Base-by-base conservation (phyloP, 2,329 filamentous ascomycete species). In the Trichoderma brevicompactum region DNA sequence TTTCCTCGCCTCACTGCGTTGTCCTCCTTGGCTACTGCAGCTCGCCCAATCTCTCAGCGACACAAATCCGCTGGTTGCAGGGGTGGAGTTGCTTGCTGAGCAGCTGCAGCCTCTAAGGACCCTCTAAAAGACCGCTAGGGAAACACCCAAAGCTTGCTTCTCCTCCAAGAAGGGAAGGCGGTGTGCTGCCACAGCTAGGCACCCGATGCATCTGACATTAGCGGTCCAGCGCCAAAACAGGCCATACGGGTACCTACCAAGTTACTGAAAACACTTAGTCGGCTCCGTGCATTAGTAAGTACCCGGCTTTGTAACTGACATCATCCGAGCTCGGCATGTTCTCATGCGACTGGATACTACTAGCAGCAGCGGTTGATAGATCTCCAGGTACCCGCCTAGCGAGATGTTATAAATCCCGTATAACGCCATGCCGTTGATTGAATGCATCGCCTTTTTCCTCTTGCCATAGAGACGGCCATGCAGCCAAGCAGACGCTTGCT, bases 11-110 rank as follows among this genome's bases (percentile, higher is more conserved):
- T 62, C 59, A 36, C 48, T 63, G 59, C 40, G 59, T 23, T 63
- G 59, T 59, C 41, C 40, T 58, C 23, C 54, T 59, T 48, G 41
- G 41, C 53, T 61, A 28, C 58, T 61, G 59, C 59, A 63, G 59
- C 59, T 63, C 49, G n/a, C 49, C 59, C 59, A 63, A 63, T 63
- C 59, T 63, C 59, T 36, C 49, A 34, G 49, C 60, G 60, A 63
- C 60, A 63, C 60, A 63, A 63, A 63, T 53, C 60, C 40, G 43
- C 6, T 10, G 40, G 40, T 54, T 54, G 60, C 60, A 63, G 60
- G 60, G 56, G 60, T 63, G 60, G 44, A 61, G 58, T 17, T 52
- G 58, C 58, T 32, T 41, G 48, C 46, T 41, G 19, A 52, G 34
- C 23, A 17, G 44, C 49, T 50, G 40, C 13, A 54, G 60, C 49